These are phyloP conservation scores for Crepidotus variabilis DNA, from an alignment of 768 basidiomycete species.

Conservation along the genomic window DNA sequence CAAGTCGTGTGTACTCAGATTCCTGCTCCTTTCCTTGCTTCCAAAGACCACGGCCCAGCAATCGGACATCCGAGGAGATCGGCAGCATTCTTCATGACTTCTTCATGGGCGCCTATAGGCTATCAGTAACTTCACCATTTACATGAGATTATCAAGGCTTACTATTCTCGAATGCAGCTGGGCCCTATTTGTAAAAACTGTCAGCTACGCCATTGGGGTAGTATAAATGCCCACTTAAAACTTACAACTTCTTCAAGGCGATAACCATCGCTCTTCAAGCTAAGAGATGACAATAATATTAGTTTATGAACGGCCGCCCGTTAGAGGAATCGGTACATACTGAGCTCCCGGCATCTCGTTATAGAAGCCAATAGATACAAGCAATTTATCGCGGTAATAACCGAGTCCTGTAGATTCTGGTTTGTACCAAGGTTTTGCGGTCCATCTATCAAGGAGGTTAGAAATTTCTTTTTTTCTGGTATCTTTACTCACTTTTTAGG, in stretches of 20 bases:
- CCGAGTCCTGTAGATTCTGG: constrained; percentile 28
- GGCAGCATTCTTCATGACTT: constrained; percentile 38
- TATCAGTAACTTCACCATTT: background rate
- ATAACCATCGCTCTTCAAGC: constrained; percentile 36
- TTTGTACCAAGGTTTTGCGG: constrained; percentile 45
- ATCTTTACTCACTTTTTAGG: constrained; percentile 18
- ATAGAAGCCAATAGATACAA: constrained; percentile 30
- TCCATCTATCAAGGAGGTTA: constrained; percentile 21
- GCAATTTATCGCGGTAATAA: constrained; percentile 23
- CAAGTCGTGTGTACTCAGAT: no score
- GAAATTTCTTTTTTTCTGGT: background rate
- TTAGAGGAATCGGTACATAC: no score
- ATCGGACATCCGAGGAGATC: constrained; percentile 40
- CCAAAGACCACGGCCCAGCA: constrained; percentile 25
- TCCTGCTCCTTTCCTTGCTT: constrained; percentile 1
- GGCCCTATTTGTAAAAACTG: constrained; percentile 25
- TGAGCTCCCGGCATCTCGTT: constrained; percentile 35
- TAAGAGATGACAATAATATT: constrained; percentile 6
- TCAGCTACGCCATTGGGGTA: background rate
- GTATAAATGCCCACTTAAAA: background rate
- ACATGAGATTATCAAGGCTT: constrained; percentile 6
- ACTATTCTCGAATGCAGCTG: constrained; percentile 33
- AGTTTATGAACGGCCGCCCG: no score
- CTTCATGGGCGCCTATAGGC: constrained; percentile 34
- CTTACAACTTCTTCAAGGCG: constrained; percentile 39